Conservation (phyloP, 1,284 basidiomycete genomes). For the Flammula alnicola region DNA sequence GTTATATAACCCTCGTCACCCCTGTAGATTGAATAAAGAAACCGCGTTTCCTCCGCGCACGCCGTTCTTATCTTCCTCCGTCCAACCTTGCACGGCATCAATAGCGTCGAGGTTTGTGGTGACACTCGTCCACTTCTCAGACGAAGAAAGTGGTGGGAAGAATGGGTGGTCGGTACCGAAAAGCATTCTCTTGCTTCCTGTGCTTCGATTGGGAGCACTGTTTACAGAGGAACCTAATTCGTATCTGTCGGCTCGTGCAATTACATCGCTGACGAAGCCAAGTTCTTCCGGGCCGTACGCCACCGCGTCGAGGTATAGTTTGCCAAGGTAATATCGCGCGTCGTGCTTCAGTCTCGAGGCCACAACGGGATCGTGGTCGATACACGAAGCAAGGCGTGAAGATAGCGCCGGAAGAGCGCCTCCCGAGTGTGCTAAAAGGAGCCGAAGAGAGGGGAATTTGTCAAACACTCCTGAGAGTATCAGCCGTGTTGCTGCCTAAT, state of each 20-base stretch:
- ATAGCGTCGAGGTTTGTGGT: conserved; percentile 85
- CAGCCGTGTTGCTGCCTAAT: conserved; percentile 75
- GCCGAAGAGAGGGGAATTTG: conserved; percentile 70
- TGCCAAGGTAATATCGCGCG: conserved; percentile 82
- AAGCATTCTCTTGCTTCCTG: conserved; percentile 65
- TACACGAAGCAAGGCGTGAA: conserved; percentile 82
- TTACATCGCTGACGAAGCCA: conserved; percentile 71
- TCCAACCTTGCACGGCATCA: conserved; percentile 66
- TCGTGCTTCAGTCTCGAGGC: conserved; percentile 77
- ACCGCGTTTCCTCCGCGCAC: conserved; percentile 77
- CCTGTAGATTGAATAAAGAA: conserved; percentile 58
- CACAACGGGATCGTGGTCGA: conserved; percentile 82
- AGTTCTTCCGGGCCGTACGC: conserved; percentile 85
- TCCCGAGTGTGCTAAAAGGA: conserved; percentile 86
- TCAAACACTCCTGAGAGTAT: conserved; percentile 84
- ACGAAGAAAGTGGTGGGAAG: conserved; percentile 77
- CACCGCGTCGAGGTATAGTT: conserved; percentile 82
- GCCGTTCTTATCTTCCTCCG: conserved; percentile 58
- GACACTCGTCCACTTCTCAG: conserved; percentile 81
- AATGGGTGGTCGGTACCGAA: conserved; percentile 92
- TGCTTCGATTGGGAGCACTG: conserved; percentile 36
- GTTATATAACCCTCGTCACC: conserved; percentile 20
- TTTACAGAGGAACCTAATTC: conserved; percentile 40
- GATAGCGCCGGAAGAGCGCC: conserved; percentile 82
- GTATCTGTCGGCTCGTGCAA: conserved; percentile 65